Evolutionary conservation across 2,329 filamentous ascomycete genomes (phyloP), one percentile per base, ranked within the genome.

Genomic region (Clonostachys solani): DNA sequence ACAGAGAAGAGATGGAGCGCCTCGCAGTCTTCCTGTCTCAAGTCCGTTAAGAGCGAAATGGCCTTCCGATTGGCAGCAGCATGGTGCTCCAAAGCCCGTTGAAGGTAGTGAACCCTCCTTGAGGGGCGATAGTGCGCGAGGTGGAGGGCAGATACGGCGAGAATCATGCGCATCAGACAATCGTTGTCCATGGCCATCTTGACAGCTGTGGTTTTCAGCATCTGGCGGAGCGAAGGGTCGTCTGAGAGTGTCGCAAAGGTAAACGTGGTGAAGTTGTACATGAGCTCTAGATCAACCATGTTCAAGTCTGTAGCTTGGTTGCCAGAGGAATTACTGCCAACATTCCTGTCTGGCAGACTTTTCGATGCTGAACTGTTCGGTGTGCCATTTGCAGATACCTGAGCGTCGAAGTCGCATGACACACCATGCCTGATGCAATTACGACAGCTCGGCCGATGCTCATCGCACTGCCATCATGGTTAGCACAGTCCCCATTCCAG

Each of bases 181-280:
- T 68, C 69, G 47, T 67, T 68, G 2, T 60, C 51, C 33, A 78
- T 69, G 3, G 68, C 76, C 19, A 75, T 56, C n/a, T 68, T 65
- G 12, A 76, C 70, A 4, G 73, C 68, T 45, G 69, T 71, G 8
- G 72, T 62, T 7, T 69, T 67, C 70, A 73, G 79, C 33, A 78
- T 65, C 34, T 66, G 62, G 38, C 69, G 69, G 4, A 76, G 51
- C 7, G 60, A 52, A 0, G 68, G 60, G 36, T 73, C 66, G 7
- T 59, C 60, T 5, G 68, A 68, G 4, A 80, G 58, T 0, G 75
- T 78, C n/a, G 65, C 60, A 45, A 67, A 69, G 1, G 77, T 80
- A 10, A 68, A 69, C 1, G 68, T 73, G 41, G 67, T 69, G 51
- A 68, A 80, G 58, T 80, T 74, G 54, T 80, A 74, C 7, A 81